These are phyloP conservation scores for Periconia digitata DNA, from an alignment of 2,329 filamentous ascomycete species.

Conservation along the genomic window DNA sequence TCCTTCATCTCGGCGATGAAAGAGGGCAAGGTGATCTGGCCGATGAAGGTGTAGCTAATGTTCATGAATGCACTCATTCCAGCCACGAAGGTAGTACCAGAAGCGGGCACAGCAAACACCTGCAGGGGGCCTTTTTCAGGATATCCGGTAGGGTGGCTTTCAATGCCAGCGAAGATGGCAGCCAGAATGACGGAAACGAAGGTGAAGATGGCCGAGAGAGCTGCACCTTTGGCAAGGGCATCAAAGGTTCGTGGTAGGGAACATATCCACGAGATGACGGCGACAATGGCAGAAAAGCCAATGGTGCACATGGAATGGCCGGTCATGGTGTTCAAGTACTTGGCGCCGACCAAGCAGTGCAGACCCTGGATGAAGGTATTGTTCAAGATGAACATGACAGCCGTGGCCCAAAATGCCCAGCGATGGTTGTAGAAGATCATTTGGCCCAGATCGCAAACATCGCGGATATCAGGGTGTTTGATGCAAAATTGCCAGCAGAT, in stretches of 20 bases:
- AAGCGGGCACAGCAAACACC: slow-evolving; percentile 67
- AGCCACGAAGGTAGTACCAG: slow-evolving; percentile 75
- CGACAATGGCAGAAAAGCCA: slow-evolving; percentile 72
- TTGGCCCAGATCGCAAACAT: slow-evolving; percentile 94
- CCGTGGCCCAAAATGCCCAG: slow-evolving; percentile 69
- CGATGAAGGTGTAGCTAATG: slow-evolving; percentile 95
- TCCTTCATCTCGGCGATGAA: slow-evolving; percentile 94
- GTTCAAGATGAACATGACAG: slow-evolving; percentile 89
- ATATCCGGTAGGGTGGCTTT: slow-evolving; percentile 72
- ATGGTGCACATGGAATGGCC: slow-evolving; percentile 74
- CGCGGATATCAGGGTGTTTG: slow-evolving; percentile 84
- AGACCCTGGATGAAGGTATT: slow-evolving; percentile 90
- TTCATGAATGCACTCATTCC: slow-evolving; percentile 91
- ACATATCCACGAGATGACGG: slow-evolving; percentile 73
- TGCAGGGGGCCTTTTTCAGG: slow-evolving; percentile 59
- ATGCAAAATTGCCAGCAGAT: slow-evolving; percentile 79
- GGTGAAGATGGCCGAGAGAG: slow-evolving; percentile 80
- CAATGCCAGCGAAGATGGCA: slow-evolving; percentile 76
- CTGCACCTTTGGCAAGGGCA: slow-evolving; percentile 76
- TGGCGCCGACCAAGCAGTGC: slow-evolving; percentile 80
- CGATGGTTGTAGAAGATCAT: slow-evolving; percentile 86
- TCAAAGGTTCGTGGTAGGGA: slow-evolving; percentile 86
- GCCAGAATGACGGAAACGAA: slow-evolving; percentile 86
- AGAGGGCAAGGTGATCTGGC: slow-evolving; percentile 88
- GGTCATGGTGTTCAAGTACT: slow-evolving; percentile 89